phyloP scores from a whole-genome alignment of 441 rosid species.

The Sinapis alba region DNA sequence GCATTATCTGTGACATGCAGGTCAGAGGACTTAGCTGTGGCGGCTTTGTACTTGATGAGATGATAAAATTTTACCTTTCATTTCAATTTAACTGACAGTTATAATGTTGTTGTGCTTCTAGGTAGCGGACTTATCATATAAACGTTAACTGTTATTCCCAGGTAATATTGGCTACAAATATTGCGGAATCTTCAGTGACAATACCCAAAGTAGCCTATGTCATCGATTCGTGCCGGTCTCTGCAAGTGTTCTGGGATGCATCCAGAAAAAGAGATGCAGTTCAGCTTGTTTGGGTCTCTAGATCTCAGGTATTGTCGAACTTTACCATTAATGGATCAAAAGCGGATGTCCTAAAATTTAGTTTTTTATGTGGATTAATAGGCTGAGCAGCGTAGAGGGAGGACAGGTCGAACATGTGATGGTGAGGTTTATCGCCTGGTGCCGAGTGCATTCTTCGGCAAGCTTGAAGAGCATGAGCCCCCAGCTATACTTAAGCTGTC shows the following conservation, averaged over 20 bases:
- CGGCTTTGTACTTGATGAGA: conserved; percentile 9
- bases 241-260: conserved; percentile 87
- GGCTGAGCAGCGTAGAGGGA: conserved; percentile 95
- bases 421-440: conserved; percentile 94
- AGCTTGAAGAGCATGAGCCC: conserved; percentile 70
- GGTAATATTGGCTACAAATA: conserved; percentile 96
- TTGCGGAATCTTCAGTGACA: conserved; percentile 97
- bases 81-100: conserved; percentile 12
- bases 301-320: conserved; percentile 73
- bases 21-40: background rate
- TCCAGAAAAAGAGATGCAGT: conserved; percentile 63
- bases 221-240: conserved; percentile 92
- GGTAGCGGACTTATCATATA: conserved; percentile 2
- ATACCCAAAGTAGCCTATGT: conserved; percentile 93
- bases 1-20: conserved; percentile 18
- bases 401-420: conserved; percentile 98
- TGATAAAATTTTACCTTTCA: background rate
- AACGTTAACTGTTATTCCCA: conserved; percentile 29
- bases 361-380: conserved; percentile 43
- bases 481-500: conserved; percentile 81
- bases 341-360: conserved; percentile 9
- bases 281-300: conserved; percentile 89
- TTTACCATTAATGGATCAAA: conserved; percentile 13
- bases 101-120: conserved; percentile 6
- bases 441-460: conserved; percentile 70